Evolutionary conservation across 345 rosid species (phyloP).

Genomic region (Hibiscus tridactylites): DNA sequence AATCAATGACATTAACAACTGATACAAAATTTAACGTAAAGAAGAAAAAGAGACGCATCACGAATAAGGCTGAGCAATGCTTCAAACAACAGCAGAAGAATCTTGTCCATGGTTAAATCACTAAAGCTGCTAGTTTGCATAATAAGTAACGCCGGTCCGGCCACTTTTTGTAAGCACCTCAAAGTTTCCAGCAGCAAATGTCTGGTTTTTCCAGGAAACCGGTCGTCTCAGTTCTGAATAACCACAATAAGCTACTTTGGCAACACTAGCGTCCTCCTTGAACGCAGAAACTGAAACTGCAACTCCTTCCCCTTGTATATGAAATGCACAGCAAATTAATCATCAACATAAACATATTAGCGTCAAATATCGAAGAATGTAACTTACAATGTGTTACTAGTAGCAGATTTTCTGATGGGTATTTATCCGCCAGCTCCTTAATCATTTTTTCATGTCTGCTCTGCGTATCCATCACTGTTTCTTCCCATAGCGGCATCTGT

Average conservation of each 20-base stretch:
- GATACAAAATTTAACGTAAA: background rate
- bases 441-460: background rate
- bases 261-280: conserved; percentile 36
- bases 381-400: background rate
- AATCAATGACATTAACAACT: background rate
- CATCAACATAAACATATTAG: background rate
- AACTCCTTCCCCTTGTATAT: conserved; percentile 77
- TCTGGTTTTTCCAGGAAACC: conserved; percentile 16
- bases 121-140: background rate
- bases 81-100: background rate
- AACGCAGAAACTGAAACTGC: conserved; percentile 57
- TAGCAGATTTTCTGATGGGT: background rate
- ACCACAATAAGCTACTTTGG: conserved; percentile 70
- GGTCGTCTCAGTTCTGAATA: conserved; percentile 53
- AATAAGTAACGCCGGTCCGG: conserved; percentile 36
- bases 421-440: background rate
- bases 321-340: background rate
- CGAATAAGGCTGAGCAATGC: background rate
- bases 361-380: background rate
- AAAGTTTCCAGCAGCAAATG: conserved; percentile 38
- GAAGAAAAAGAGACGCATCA: background rate
- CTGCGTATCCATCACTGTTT: background rate
- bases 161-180: conserved; percentile 35
- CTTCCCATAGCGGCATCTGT: background rate
- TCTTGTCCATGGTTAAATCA: background rate